A percentile compares a stretch with the other conserved stretches of the same genome.
phyloP scores from a whole-genome alignment of 2,329 filamentous ascomycete species.

The Monosporascus sp. region DNA sequence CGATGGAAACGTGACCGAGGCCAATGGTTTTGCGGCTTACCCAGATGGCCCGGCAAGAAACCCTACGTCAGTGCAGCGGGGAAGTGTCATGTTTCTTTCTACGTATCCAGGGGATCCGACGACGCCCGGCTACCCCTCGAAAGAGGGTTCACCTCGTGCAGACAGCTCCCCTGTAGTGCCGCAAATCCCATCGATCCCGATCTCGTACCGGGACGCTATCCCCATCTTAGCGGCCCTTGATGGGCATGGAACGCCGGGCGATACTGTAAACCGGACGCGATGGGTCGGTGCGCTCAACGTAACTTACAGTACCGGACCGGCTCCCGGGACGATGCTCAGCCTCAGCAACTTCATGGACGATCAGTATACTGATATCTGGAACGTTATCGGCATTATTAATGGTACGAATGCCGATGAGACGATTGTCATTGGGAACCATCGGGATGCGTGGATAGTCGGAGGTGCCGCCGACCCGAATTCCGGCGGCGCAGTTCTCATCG shows the following conservation, averaged over 20 bases:
- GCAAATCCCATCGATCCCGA: constrained; percentile 72
- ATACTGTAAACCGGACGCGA: constrained; percentile 54
- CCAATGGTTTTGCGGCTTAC: constrained; percentile 67
- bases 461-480: constrained; percentile 81
- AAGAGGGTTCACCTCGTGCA: constrained; percentile 62
- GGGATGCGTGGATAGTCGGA: constrained; percentile 80
- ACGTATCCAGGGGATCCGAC: constrained; percentile 62
- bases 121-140: constrained; percentile 76
- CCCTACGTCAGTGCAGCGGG: constrained; percentile 72
- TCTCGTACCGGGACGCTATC: constrained; percentile 71
- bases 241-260: constrained; percentile 64
- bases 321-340: constrained; percentile 55
- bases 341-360: constrained; percentile 66
- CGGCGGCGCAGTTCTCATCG: constrained; percentile 70
- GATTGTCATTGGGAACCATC: constrained; percentile 73
- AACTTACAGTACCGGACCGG: constrained; percentile 37
- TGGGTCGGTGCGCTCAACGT: constrained; percentile 51
- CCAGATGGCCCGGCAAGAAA: constrained; percentile 73
- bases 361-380: constrained; percentile 64
- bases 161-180: constrained; percentile 59
- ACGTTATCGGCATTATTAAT: constrained; percentile 77
- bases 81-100: constrained; percentile 68
- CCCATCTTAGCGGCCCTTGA: constrained; percentile 75
- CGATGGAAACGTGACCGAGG: constrained; percentile 67
- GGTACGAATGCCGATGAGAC: constrained; percentile 72